phyloP scores from a whole-genome alignment of 2,329 filamentous ascomycete species.

The Aureobasidium sp. region DNA sequence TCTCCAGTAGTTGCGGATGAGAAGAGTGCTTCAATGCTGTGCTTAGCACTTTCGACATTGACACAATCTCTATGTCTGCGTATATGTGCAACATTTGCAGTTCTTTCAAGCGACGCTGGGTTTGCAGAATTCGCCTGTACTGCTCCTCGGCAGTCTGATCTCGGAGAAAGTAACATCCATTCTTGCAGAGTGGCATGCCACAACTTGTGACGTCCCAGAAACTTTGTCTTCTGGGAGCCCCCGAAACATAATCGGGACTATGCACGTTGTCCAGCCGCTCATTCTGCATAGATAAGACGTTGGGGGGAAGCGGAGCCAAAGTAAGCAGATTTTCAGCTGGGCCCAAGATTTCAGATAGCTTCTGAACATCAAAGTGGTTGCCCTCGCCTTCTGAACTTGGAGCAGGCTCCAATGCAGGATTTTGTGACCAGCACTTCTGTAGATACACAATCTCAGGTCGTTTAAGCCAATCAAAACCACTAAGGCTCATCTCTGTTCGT shows the following conservation, averaged over 20 bases:
- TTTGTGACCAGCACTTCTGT: slow-evolving; percentile 23
- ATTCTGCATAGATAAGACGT: slow-evolving; percentile 11
- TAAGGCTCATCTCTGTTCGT: slow-evolving; percentile 24
- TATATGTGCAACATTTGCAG: slow-evolving; percentile 24
- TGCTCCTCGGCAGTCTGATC: slow-evolving; percentile 23
- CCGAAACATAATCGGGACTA: slow-evolving; percentile 18
- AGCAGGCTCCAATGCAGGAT: not conserved
- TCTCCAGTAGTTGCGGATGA: slow-evolving; percentile 18
- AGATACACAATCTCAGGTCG: slow-evolving; percentile 23
- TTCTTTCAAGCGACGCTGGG: slow-evolving; percentile 22
- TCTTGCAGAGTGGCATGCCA: slow-evolving; percentile 19
- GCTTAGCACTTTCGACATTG: slow-evolving; percentile 15
- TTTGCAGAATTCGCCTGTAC: slow-evolving; percentile 22
- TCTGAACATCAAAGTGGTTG: slow-evolving; percentile 15
- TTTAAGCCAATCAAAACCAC: slow-evolving; percentile 26
- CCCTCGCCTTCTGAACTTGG: not conserved
- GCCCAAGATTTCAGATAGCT: slow-evolving; percentile 20
- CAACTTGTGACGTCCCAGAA: slow-evolving; percentile 24
- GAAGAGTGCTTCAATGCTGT: slow-evolving; percentile 19
- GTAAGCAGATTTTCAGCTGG: slow-evolving; percentile 21
- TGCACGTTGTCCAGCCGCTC: slow-evolving; percentile 1
- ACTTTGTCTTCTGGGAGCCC: slow-evolving; percentile 15
- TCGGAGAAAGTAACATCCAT: slow-evolving; percentile 22
- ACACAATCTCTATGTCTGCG: slow-evolving; percentile 22
- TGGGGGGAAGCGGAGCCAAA: slow-evolving; percentile 9